Percentiles rank a stretch among this genome's conserved stretches.
phyloP scores from a whole-genome alignment of 148 eudicot genomes.

The Vaccinium myrtillus region DNA sequence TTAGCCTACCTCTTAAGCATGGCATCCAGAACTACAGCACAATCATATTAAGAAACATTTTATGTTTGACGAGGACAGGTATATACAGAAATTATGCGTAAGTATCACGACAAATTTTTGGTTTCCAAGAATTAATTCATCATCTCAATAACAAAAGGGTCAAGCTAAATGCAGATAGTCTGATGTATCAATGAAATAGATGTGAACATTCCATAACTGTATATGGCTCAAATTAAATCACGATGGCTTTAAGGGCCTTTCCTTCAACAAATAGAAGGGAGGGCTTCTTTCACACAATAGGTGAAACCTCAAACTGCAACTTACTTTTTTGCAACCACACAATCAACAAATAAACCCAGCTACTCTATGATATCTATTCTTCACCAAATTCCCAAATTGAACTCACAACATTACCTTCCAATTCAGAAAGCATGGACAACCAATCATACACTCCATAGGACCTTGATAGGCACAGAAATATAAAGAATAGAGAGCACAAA shows the following conservation, averaged over 20 bases:
- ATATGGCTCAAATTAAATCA: neutral
- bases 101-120: neutral
- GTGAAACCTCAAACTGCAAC: neutral
- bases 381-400: neutral
- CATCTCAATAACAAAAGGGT: neutral
- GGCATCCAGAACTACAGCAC: slow-evolving; percentile 7
- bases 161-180: neutral
- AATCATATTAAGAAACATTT: neutral
- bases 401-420: neutral
- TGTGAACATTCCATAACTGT: neutral
- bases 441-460: neutral
- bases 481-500: neutral
- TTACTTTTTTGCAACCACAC: neutral
- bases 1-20: neutral
- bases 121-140: neutral
- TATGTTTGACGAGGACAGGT: neutral
- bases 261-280: neutral
- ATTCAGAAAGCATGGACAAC: neutral
- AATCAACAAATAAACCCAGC: neutral
- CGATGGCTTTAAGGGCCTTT: neutral
- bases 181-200: neutral
- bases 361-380: neutral
- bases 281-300: neutral
- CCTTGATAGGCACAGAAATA: neutral
- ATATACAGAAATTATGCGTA: neutral